These are phyloP conservation scores for Aspergillus chevalieri DNA, from an alignment of 2,329 filamentous ascomycete genomes.

Conservation along the genomic window DNA sequence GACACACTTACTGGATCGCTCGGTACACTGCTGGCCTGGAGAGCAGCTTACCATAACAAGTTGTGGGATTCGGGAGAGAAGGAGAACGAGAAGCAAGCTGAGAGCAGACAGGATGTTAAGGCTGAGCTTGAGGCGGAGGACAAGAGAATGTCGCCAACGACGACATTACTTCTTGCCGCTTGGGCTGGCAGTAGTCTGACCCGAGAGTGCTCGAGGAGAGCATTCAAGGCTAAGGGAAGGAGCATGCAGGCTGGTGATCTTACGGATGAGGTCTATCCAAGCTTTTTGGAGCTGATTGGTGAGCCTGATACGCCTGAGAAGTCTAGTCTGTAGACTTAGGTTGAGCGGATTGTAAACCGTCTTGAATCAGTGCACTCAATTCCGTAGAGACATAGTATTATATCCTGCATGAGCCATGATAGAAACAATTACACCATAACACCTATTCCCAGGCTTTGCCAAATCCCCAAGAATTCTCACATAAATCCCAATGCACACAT, in stretches of 20 bases:
- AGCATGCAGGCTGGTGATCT: slow-evolving; percentile 89
- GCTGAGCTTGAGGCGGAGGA: slow-evolving; percentile 39
- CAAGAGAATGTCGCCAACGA: slow-evolving; percentile 52
- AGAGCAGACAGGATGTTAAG: slow-evolving; percentile 36
- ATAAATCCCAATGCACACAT: slow-evolving; percentile 7
- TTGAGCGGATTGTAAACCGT: not conserved
- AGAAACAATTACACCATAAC: slow-evolving; percentile 15
- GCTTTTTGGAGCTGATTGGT: slow-evolving; percentile 75
- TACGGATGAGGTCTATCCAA: slow-evolving; percentile 78
- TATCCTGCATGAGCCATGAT: not conserved
- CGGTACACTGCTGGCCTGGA: slow-evolving; percentile 82
- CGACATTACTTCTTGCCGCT: slow-evolving; percentile 67
- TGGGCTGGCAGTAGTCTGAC: slow-evolving; percentile 85
- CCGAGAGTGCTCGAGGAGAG: slow-evolving; percentile 79
- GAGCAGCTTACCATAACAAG: slow-evolving; percentile 75
- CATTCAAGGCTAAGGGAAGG: slow-evolving; percentile 78
- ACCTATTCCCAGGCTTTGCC: slow-evolving; percentile 15
- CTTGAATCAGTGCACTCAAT: not conserved
- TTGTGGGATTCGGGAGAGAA: slow-evolving; percentile 59
- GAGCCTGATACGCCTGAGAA: slow-evolving; percentile 51
- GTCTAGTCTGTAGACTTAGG: slow-evolving; percentile 19
- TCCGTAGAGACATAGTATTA: not conserved
- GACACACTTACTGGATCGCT: slow-evolving; percentile 89
- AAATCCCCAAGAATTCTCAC: slow-evolving; percentile 14
- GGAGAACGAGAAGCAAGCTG: slow-evolving; percentile 25